Percentiles rank a stretch among this genome's conserved stretches.
Conservation (phyloP, 108 stramenopile genomes). For the Mediolabrus comicus region DNA sequence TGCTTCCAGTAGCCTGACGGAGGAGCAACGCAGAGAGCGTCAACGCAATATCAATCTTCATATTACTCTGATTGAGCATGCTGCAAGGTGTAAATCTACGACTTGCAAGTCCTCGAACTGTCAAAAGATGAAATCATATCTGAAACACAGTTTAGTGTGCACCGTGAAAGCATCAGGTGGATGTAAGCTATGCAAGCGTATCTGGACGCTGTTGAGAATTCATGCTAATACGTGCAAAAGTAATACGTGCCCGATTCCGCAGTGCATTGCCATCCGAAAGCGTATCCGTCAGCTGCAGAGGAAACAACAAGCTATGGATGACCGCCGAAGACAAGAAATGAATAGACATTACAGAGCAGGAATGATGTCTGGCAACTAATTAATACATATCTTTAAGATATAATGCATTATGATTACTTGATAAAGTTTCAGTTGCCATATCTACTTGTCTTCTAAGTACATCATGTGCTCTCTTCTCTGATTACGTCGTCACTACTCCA, state of each 20-base stretch:
- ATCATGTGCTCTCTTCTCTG: no score
- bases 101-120: slow-evolving; percentile 91
- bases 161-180: slow-evolving; percentile 83
- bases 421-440: no score
- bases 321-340: slow-evolving; percentile 88
- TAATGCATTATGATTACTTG: not conserved
- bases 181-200: slow-evolving; percentile 93
- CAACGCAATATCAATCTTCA: slow-evolving; percentile 90
- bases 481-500: no score
- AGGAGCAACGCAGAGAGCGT: slow-evolving; percentile 75
- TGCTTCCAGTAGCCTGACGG: slow-evolving; percentile 61
- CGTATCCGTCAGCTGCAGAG: slow-evolving; percentile 86
- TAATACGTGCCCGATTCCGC: slow-evolving; percentile 85
- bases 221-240: slow-evolving; percentile 95
- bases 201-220: slow-evolving; percentile 92
- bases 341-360: slow-evolving; percentile 57
- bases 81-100: slow-evolving; percentile 83
- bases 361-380: slow-evolving; percentile 8
- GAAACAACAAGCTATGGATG: slow-evolving; percentile 91
- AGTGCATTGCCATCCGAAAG: slow-evolving; percentile 89
- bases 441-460: no score
- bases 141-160: slow-evolving; percentile 80
- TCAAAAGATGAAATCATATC: slow-evolving; percentile 93
- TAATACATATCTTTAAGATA: not conserved
- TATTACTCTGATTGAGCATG: slow-evolving; percentile 96